Conservation (phyloP, 306 rosid genomes). For the Ormosia emarginata region DNA sequence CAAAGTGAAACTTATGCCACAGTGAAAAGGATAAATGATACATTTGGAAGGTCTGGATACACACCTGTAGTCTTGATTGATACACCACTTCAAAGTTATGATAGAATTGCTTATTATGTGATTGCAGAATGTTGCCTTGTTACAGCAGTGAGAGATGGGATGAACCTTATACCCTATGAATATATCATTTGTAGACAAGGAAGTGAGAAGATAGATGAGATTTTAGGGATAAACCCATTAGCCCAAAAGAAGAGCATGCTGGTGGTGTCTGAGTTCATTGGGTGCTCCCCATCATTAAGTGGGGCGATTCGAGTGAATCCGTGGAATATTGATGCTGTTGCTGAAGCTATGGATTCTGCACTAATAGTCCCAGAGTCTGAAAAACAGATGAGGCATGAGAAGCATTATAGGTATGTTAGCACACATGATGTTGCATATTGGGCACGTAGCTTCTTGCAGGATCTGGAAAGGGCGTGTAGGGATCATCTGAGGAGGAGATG, state of each 20-base stretch:
- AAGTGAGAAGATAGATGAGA: constrained; percentile 64
- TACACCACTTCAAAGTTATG: constrained; percentile 67
- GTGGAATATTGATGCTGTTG: constrained; percentile 86
- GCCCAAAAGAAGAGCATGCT: constrained; percentile 71
- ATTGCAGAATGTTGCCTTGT: constrained; percentile 89
- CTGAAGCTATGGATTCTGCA: constrained; percentile 91
- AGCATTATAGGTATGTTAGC: constrained; percentile 81
- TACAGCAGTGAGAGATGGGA: constrained; percentile 92
- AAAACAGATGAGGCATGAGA: constrained; percentile 83
- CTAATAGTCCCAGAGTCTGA: constrained; percentile 56
- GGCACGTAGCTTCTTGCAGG: constrained; percentile 90
- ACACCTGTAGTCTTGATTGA: constrained; percentile 76
- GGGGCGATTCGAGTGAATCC: constrained; percentile 92
- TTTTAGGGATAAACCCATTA: constrained; percentile 43
- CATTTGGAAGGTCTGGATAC: constrained; percentile 67
- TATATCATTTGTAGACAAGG: constrained; percentile 84
- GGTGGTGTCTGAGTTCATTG: constrained; percentile 83
- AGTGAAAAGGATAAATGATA: constrained; percentile 54
- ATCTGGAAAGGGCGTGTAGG: constrained; percentile 78
- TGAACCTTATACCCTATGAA: constrained; percentile 92
- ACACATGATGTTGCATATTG: constrained; percentile 92
- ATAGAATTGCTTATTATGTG: constrained; percentile 75
- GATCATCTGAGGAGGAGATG: constrained; percentile 84
- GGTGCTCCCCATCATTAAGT: constrained; percentile 88
- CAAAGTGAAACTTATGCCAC: constrained; percentile 66